These are phyloP conservation scores for Hemileccinum rubropunctum DNA, from an alignment of 768 basidiomycete genomes.

Conservation along the genomic window DNA sequence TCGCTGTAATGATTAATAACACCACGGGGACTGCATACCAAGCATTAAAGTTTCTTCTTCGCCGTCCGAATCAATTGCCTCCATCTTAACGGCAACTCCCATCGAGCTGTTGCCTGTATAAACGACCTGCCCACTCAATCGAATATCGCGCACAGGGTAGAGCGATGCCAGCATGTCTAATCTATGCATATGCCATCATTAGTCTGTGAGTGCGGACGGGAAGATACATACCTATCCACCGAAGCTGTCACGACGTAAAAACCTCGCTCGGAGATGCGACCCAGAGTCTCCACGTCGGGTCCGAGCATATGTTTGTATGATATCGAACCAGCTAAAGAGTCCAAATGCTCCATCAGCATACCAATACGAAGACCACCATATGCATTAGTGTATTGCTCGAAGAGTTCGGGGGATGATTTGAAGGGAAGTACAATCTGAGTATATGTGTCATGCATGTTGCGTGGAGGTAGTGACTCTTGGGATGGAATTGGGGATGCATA, in stretches of 20 bases:
- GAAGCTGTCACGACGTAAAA: constrained; percentile 85
- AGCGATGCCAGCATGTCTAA: constrained; percentile 66
- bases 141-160: constrained; percentile 60
- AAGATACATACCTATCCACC: constrained; percentile 57
- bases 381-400: constrained; percentile 72
- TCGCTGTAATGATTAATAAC: neutral
- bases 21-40: constrained; percentile 39
- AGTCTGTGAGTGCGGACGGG: neutral
- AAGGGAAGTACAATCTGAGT: constrained; percentile 65
- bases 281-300: constrained; percentile 52
- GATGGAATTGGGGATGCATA: constrained; percentile 12
- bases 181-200: constrained; percentile 32
- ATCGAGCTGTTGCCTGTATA: constrained; percentile 75
- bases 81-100: constrained; percentile 88
- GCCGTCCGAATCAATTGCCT: constrained; percentile 48
- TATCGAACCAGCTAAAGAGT: constrained; percentile 82
- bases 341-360: constrained; percentile 76
- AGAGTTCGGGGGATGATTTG: constrained; percentile 50
- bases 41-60: constrained; percentile 59
- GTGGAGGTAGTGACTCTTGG: constrained; percentile 35
- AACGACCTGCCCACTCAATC: constrained; percentile 78
- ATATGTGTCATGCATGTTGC: constrained; percentile 72
- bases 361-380: constrained; percentile 69
- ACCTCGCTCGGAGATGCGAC: constrained; percentile 56
- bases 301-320: constrained; percentile 82